Evolutionary conservation across 2,329 filamentous ascomycete species (phyloP).

Genomic region (Fonsecaea multimorphosa): DNA sequence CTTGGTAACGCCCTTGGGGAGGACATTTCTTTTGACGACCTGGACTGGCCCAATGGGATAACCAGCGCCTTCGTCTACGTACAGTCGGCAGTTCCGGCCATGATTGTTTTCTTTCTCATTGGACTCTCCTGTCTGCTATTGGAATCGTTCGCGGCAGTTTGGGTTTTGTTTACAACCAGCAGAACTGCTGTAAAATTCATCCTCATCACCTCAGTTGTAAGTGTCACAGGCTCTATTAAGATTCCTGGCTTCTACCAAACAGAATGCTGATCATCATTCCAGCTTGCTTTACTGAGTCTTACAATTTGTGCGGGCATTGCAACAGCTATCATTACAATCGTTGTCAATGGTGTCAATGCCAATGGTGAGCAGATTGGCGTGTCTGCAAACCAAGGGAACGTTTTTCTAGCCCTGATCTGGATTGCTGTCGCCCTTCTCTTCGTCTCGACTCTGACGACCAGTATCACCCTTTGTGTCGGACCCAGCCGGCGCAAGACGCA

Average conservation of each 20-base stretch:
- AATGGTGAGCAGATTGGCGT: constrained; percentile 13
- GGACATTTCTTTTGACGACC: constrained; percentile 6
- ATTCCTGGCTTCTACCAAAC: background rate
- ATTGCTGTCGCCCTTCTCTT: constrained; percentile 9
- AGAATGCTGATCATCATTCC: background rate
- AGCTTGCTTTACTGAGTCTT: constrained; percentile 9
- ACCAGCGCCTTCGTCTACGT: constrained; percentile 17
- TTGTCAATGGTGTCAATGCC: constrained; percentile 17
- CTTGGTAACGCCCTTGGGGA: background rate
- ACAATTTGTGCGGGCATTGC: constrained; percentile 3
- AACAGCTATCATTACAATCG: constrained; percentile 11
- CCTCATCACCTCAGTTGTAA: constrained; percentile 1
- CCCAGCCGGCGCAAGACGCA: background rate
- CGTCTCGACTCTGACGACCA: constrained; percentile 7
- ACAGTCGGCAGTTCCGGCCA: constrained; percentile 2
- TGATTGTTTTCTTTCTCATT: constrained; percentile 20
- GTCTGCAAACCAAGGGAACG: constrained; percentile 12
- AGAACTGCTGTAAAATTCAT: background rate
- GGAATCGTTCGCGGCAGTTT: background rate
- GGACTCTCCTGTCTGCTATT: constrained; percentile 12
- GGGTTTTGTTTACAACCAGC: background rate
- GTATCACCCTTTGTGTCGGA: constrained; percentile 2
- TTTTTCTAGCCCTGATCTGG: constrained; percentile 18
- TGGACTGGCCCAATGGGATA: constrained; percentile 18
- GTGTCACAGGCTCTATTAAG: background rate